Evolutionary conservation across 1,139 yeast species (phyloP).

Genomic region (Debaryomyces udenii): DNA sequence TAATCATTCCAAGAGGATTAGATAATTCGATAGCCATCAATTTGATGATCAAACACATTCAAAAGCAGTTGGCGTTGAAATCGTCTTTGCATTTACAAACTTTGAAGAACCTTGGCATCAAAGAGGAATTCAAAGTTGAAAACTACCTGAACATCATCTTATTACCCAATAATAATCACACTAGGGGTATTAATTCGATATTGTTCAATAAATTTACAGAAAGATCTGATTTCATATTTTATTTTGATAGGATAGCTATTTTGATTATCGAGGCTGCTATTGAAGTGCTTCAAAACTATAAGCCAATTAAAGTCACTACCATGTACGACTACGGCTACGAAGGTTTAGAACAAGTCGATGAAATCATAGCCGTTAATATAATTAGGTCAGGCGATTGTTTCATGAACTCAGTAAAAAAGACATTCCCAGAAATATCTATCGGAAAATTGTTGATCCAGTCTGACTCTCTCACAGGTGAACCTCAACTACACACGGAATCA

Average conservation of each 20-base stretch:
- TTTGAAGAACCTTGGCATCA: conserved; percentile 56
- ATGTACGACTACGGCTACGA: conserved; percentile 40
- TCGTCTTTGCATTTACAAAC: conserved; percentile 66
- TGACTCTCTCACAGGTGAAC: conserved; percentile 89
- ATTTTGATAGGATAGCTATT: conserved; percentile 78
- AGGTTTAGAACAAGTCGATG: conserved; percentile 49
- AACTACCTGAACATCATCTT: conserved; percentile 33
- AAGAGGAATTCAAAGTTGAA: conserved; percentile 34
- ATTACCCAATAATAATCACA: conserved; percentile 67
- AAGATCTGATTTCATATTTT: conserved; percentile 80
- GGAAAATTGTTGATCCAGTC: conserved; percentile 89
- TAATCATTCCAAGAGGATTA: conserved; percentile 85
- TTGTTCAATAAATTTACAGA: conserved; percentile 57
- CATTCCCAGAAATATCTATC: conserved; percentile 74
- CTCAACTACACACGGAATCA: conserved; percentile 79
- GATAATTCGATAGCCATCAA: conserved; percentile 82
- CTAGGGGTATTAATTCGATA: conserved; percentile 71
- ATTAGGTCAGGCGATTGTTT: conserved; percentile 94
- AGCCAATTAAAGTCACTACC: conserved; percentile 41
- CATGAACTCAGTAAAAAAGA: conserved; percentile 70
- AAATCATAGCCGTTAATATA: conserved; percentile 72
- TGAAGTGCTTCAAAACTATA: conserved; percentile 43
- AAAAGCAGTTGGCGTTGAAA: conserved; percentile 67
- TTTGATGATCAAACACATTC: conserved; percentile 77
- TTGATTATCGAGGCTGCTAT: conserved; percentile 69